A percentile compares a stretch with the other conserved stretches of the same genome.
Conservation (phyloP, 495 filamentous ascomycete species). For the Cudoniella acicularis region DNA sequence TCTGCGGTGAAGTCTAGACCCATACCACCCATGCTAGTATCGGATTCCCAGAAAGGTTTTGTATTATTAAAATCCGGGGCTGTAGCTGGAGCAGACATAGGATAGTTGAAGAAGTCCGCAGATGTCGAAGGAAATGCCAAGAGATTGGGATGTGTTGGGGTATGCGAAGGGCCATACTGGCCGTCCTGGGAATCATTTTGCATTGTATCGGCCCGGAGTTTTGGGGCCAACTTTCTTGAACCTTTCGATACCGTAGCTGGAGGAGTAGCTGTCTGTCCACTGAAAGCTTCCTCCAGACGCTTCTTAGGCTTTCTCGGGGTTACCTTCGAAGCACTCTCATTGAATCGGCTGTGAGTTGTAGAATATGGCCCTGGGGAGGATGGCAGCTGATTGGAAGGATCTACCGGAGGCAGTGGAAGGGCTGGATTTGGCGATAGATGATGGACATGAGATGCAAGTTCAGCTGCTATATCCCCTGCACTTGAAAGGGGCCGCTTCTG, state of each 20-base stretch:
- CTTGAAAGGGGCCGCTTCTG: conserved; percentile 13
- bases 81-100: conserved; percentile 64
- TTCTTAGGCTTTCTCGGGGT: conserved; percentile 33
- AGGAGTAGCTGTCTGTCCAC: conserved; percentile 46
- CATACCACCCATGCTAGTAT: conserved; percentile 48
- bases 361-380: conserved; percentile 53
- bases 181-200: conserved; percentile 44
- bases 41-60: conserved; percentile 73
- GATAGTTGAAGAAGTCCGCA: conserved; percentile 66
- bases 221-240: conserved; percentile 48
- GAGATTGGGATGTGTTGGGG: conserved; percentile 32
- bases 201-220: conserved; percentile 44
- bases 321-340: conserved; percentile 34
- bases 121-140: conserved; percentile 45
- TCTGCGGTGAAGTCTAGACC: conserved; percentile 47
- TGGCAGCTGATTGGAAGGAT: conserved; percentile 50
- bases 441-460: conserved; percentile 54
- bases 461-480: conserved; percentile 32
- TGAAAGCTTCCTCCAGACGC: conserved; percentile 29
- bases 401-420: conserved; percentile 51
- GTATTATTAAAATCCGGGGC: conserved; percentile 64
- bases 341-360: conserved; percentile 28
- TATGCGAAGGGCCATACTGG: conserved; percentile 24
- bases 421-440: conserved; percentile 52
- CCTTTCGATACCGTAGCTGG: conserved; percentile 48